Base-by-base conservation (phyloP, 2,329 filamentous ascomycete species). In the Cladophialophora chaetospira region DNA sequence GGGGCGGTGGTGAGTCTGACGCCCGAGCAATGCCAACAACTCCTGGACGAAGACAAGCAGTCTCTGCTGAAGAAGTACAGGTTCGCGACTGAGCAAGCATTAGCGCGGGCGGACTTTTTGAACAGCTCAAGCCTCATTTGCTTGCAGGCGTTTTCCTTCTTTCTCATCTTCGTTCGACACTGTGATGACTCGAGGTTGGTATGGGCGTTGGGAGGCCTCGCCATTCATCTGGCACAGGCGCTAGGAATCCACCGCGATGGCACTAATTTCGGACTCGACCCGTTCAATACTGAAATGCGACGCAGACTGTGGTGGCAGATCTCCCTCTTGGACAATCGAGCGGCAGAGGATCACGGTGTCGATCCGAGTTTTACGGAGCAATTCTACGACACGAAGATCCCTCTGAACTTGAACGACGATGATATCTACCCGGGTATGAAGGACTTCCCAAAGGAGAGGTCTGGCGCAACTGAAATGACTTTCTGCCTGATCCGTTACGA, bases 291-390 rank as follows among this genome's bases (percentile, higher is more conserved):
- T 15, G 71, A 75, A 46, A 73, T 73, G 66, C 67, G 73, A 49
- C 69, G 73, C 38, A 65, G 70, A 33, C 57, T 71, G 1, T 75
- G 73, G 73, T 73, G 72, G 70, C 55, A 59, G 26, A 53, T 75
- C 21, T 70, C 66, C 62, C 73, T 85, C 11, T 70, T 88, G 0
- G 85, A 88, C 65, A 76, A 79, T 2, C 73, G 84, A 57, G 77
- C 83, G 1, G 81, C 82, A 0, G 84, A 87, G 65, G 82, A 87
- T 56, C 82, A 87, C 65, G 84, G 83, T 0, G 82, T 81, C 19
- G 83, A 87, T 57, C 80, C 83, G 2, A 82, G 80, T 0, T 84
- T 88, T 38, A 69, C 77, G 2, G 76, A 82, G 46, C 76, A 79
- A 10, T 78, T 78, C 9, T 88, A 82, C 63, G 85, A 88, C 65